Base-by-base conservation (phyloP, 2,329 filamentous ascomycete species). In the Myriangium duriaei region DNA sequence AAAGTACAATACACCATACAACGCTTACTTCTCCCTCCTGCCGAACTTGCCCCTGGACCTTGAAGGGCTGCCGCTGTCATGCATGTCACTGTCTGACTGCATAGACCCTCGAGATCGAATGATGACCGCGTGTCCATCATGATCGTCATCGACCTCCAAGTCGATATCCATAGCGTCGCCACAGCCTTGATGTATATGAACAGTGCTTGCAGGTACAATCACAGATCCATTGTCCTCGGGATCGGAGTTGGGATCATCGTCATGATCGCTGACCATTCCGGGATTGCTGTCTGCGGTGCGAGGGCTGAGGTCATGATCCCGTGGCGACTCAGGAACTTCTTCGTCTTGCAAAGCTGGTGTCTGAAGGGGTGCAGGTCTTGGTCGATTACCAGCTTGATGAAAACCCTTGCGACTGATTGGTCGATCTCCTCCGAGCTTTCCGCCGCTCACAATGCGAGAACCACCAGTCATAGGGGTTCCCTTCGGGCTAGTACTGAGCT, bases 191-290 rank as follows among this genome's bases (percentile, higher is more conserved):
- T 39, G 33, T 13, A 40, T 30, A 15, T 45, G 44, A 11, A 49
- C 43, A 15, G 45, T 41, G 29, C 50, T 39, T 3, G 50, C 41
- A 30, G 57, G 56, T 32, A 45, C 51, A 6, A 48, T 45, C 9
- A 45, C 40, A 6, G 44, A 43, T 10, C 47, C 49, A 13, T 43
- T 47, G 30, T 57, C 53, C 26, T 56, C 41, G 13, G 38, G 19
- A 30, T 47, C 45, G 11, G 44, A 46, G 37, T 52, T 60, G 29
- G 65, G 61, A 37, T 68, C 61, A 18, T 64, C 65, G 40, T 68
- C 65, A 48, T 66, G 62, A 44, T 69, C 65, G 46, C 62, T 66
- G 24, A 68, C 62, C 43, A 69, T 51, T 15, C 65, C 65, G 11
- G 65, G 65, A 36, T 64, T 65, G 47, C 61, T 65, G 49, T 68